Percentiles rank a stretch among this genome's conserved stretches.
Evolutionary conservation across 257 asterid genomes (phyloP).

Genomic region (Solanum pennellii): DNA sequence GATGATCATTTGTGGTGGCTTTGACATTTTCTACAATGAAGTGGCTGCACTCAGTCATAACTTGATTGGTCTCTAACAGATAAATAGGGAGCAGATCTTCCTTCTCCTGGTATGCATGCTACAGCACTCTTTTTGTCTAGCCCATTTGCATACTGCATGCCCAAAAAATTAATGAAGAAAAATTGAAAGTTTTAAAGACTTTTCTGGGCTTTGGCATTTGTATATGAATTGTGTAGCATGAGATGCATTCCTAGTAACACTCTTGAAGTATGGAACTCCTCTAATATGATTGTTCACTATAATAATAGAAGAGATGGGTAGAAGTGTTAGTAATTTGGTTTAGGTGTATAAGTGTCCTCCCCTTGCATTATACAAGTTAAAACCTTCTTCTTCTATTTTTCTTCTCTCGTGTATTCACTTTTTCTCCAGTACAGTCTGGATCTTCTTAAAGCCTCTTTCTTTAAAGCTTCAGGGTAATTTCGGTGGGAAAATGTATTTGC

Average conservation of each 20-base stretch:
- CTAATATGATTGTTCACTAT: neutral
- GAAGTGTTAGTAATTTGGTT: neutral
- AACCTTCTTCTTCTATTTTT: neutral
- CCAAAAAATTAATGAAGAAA: neutral
- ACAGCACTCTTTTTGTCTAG: neutral
- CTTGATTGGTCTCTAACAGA: neutral
- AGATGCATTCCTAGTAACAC: neutral
- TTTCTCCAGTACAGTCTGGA: neutral
- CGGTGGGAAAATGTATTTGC: neutral
- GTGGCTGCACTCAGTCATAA: neutral
- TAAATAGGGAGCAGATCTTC: neutral
- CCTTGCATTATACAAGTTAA: neutral
- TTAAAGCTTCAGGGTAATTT: neutral
- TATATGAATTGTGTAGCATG: neutral
- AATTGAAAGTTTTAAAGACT: neutral
- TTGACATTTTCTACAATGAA: neutral
- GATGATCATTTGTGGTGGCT: neutral
- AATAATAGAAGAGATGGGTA: neutral
- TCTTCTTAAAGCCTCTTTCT: neutral
- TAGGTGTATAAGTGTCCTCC: neutral
- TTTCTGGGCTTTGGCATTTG: neutral
- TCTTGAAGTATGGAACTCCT: neutral
- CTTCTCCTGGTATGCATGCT: neutral
- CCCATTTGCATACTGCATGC: neutral
- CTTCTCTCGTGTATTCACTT: neutral